Percentiles rank a stretch among this genome's conserved stretches.
These are phyloP conservation scores for Penicillium riverlandense DNA, from an alignment of 495 filamentous ascomycete genomes.

Conservation along the genomic window DNA sequence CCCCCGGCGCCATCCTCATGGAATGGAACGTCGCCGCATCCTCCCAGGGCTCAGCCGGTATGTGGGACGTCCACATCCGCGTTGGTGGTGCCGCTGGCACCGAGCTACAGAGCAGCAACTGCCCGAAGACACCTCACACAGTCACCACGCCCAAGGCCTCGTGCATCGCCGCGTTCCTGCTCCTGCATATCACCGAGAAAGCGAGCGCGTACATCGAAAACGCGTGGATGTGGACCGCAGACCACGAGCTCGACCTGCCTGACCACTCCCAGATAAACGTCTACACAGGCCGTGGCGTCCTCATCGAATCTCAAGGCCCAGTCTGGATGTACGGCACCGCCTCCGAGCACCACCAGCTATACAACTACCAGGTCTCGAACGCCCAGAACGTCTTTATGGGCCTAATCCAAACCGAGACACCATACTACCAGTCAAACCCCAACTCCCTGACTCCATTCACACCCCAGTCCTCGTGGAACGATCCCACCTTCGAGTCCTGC, in stretches of 20 bases:
- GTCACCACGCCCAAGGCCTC: constrained; percentile 45
- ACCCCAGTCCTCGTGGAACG: constrained; percentile 53
- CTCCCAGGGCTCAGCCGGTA: constrained; percentile 60
- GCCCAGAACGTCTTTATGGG: constrained; percentile 80
- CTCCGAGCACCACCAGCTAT: constrained; percentile 83
- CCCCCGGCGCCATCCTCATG: constrained; percentile 81
- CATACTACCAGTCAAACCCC: constrained; percentile 88
- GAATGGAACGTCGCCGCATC: constrained; percentile 78
- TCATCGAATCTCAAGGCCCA: constrained; percentile 57
- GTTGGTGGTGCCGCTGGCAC: constrained; percentile 77
- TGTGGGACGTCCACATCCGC: constrained; percentile 93
- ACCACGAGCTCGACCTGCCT: constrained; percentile 78
- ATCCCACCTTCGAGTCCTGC: constrained; percentile 66
- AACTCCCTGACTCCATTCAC: constrained; percentile 61
- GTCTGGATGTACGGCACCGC: constrained; percentile 69
- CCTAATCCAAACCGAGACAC: constrained; percentile 85
- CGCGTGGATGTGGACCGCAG: constrained; percentile 91
- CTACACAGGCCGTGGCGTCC: constrained; percentile 82
- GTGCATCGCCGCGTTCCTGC: constrained; percentile 72
- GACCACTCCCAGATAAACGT: constrained; percentile 82
- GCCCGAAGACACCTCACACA: constrained; percentile 53
- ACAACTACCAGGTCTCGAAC: constrained; percentile 80
- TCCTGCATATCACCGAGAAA: constrained; percentile 67
- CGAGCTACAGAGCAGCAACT: constrained; percentile 66
- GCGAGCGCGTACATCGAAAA: constrained; percentile 82